phyloP scores from a whole-genome alignment of 768 basidiomycete species.

The Sporobolomyces pararoseus region DNA sequence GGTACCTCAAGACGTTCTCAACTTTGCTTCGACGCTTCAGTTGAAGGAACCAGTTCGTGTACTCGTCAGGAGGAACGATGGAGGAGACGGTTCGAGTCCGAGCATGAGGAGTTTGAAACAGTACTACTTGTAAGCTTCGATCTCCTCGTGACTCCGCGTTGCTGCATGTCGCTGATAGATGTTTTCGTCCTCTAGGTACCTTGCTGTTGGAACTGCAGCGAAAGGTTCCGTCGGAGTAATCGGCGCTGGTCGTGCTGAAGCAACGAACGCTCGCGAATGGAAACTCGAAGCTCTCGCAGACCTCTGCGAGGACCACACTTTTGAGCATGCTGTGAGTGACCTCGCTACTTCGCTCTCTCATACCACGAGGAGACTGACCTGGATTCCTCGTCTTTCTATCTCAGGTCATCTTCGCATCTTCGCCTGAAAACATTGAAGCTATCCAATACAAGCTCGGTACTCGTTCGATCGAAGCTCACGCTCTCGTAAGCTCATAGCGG shows the following conservation, averaged over 20 bases:
- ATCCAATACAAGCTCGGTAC: conserved; percentile 71
- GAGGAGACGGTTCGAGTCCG: conserved; percentile 49
- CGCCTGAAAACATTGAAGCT: conserved; percentile 42
- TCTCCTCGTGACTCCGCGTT: conserved; percentile 47
- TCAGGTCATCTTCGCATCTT: conserved; percentile 42
- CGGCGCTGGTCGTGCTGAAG: conserved; percentile 54
- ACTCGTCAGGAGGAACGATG: conserved; percentile 71
- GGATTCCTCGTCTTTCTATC: too few relatives aligned
- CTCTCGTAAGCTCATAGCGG: conserved; percentile 61
- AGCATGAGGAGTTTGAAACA: conserved; percentile 71
- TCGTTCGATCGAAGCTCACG: conserved; percentile 79
- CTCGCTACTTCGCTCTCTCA: neutral
- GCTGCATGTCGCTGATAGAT: neutral
- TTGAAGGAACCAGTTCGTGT: conserved; percentile 94
- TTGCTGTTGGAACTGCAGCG: conserved; percentile 46
- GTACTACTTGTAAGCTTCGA: conserved; percentile 84
- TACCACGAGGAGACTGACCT: neutral
- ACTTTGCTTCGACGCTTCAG: conserved; percentile 86
- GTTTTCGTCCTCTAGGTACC: conserved; percentile 10
- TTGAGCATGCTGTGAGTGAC: conserved; percentile 47
- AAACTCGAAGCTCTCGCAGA: conserved; percentile 88
- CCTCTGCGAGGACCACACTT: conserved; percentile 75
- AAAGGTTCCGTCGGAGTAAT: conserved; percentile 37
- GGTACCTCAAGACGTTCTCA: conserved; percentile 90
- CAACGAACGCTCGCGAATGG: conserved; percentile 83